Base-by-base conservation (phyloP, 177 flowering plant species). In the Vitis hybrid region DNA sequence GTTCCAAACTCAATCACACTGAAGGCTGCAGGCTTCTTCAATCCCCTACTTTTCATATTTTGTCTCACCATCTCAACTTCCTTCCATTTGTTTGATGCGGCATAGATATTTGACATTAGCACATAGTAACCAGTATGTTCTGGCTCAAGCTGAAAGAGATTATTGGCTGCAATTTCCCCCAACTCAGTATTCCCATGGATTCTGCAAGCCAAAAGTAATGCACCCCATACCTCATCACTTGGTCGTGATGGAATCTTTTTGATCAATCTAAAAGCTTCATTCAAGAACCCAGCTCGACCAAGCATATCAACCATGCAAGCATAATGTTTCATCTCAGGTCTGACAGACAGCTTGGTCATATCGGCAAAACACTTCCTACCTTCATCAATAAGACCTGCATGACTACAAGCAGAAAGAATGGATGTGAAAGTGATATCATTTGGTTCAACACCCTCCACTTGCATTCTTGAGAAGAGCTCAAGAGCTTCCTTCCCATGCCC, bases 241-340 rank as follows among this genome's bases (percentile, higher is more conserved):
- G 81, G 78, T 21, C 72, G 66, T 6, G 55, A 71, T 65, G 75
- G 79, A 81, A 84, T 84, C 64, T 75, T 56, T 19, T 75, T 67
- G 13, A 84, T 78, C 77, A 81, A 57, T 45, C 72, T 65, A 58
- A 19, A 74, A 39, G 86, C 83, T 75, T 82, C 82, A 5, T 76
- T 21, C 16, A 82, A 59, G 12, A 48, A 66, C 26, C 88, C 86
- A 19, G 84, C 82, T 63, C 84, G 71, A 12, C 86, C 82, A n/a
- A 82, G 81, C 81, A 84, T 77, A 64, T 84, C 88, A 48, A 84
- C 86, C 82, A 82, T 75, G 75, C 83, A 82, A 49, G 82, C 75
- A 67, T 80, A 84, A 67, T 84, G 87, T 64, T 80, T 78, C 58
- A 64, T 70, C 68, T 70, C 74, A 11, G 76, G 82, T 15, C 26